These are phyloP conservation scores for Drosera spatulata DNA, from an alignment of 179 eudicot species.

Conservation along the genomic window DNA sequence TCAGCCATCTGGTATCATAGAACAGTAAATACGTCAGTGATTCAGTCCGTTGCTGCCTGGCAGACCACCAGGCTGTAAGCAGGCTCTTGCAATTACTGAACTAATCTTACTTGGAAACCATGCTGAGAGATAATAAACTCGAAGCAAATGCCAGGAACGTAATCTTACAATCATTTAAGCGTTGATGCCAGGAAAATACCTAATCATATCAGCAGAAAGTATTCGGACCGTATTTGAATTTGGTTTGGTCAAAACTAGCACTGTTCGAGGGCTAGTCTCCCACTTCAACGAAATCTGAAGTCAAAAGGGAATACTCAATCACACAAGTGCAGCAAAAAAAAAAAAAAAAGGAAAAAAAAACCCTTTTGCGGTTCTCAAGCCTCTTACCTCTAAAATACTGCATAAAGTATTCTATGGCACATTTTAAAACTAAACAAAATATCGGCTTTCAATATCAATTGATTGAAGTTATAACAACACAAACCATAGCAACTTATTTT, in stretches of 20 bases:
- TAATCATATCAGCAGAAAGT: constrained; percentile 73
- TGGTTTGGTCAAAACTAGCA: constrained; percentile 87
- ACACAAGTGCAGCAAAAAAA: not conserved
- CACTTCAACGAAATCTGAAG: constrained; percentile 92
- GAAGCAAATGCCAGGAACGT: not conserved
- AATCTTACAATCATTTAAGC: not conserved
- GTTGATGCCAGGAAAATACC: constrained; percentile 22
- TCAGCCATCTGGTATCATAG: constrained; percentile 67
- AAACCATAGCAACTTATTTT: too few relatives aligned
- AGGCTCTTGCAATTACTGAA: too few relatives aligned
- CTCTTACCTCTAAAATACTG: too few relatives aligned
- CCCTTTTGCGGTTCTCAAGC: too few relatives aligned
- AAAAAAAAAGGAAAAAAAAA: too few relatives aligned
- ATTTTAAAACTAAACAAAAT: too few relatives aligned
- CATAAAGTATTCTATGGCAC: too few relatives aligned
- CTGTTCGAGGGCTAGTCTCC: constrained; percentile 80
- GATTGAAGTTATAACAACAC: too few relatives aligned
- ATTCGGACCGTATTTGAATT: constrained; percentile 75
- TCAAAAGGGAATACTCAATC: constrained; percentile 6
- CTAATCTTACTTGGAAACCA: not conserved
- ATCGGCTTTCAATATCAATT: too few relatives aligned
- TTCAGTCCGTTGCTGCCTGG: too few relatives aligned
- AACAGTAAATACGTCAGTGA: constrained; percentile 5
- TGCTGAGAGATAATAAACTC: not conserved
- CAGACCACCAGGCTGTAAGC: too few relatives aligned